Percentiles rank a stretch among this genome's conserved stretches.
phyloP scores from a whole-genome alignment of 257 asterid species.

The Scutellaria baicalensis region DNA sequence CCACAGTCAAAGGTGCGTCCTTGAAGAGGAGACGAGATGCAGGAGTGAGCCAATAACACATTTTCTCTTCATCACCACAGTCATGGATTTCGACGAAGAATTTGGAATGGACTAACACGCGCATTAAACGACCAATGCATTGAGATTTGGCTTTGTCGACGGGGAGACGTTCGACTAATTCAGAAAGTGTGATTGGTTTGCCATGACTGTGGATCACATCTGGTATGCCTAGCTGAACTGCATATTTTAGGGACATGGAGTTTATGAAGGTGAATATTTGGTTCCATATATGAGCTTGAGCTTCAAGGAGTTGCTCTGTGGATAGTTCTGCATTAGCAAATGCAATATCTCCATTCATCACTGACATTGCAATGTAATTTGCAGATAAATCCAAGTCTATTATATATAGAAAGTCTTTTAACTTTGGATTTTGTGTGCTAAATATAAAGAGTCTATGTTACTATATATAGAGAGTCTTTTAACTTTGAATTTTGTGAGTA shows the following conservation, averaged over 20 bases:
- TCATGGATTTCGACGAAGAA: not conserved
- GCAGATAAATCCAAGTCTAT: not conserved
- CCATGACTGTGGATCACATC: conserved; percentile 8
- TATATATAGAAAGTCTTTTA: not conserved
- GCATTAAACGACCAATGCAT: not conserved
- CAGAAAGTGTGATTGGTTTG: not conserved
- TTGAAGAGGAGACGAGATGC: conserved; percentile 4
- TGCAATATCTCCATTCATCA: not conserved
- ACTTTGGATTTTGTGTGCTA: too few relatives aligned
- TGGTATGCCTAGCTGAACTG: conserved; percentile 9
- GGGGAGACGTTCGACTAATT: not conserved
- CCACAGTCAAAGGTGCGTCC: not conserved
- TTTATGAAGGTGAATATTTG: not conserved
- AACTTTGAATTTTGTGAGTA: not conserved
- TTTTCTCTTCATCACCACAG: not conserved
- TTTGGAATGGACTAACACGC: not conserved
- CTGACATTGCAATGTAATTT: not conserved
- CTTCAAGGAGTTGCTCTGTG: not conserved
- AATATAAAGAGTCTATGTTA: too few relatives aligned
- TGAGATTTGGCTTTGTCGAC: not conserved
- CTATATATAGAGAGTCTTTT: too few relatives aligned
- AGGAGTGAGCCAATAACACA: not conserved
- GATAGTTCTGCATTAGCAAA: not conserved
- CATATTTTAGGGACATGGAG: conserved; percentile 6
- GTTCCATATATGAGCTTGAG: conserved; percentile 10